These are phyloP conservation scores for Chlorella sp. DNA, from an alignment of 139 green algal genomes.

Conservation along the genomic window DNA sequence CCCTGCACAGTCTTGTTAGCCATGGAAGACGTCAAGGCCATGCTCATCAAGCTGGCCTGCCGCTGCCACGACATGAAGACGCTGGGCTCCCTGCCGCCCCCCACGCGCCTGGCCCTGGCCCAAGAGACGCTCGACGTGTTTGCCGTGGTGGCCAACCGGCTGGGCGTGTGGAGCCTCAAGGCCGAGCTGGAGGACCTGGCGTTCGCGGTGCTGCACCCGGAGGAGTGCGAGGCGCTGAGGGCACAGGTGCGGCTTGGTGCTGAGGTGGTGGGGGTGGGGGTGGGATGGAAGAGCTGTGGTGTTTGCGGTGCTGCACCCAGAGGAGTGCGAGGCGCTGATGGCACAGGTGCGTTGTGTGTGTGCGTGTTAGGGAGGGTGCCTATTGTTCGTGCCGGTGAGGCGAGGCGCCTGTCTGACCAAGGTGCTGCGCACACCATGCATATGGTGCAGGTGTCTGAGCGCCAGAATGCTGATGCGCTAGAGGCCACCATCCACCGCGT, in stretches of 20 bases:
- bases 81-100: slow-evolving; percentile 13
- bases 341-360: slow-evolving; percentile 1
- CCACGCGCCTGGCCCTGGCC: slow-evolving; percentile 23
- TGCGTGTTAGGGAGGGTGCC: not conserved
- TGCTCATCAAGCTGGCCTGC: slow-evolving; percentile 84
- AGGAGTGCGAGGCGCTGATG: slow-evolving; percentile 35
- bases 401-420: no score
- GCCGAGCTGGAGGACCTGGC: slow-evolving; percentile 86
- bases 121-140: slow-evolving; percentile 79
- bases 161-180: slow-evolving; percentile 78
- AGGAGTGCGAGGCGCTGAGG: slow-evolving; percentile 35
- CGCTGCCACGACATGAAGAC: slow-evolving; percentile 69
- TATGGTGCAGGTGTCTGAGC: slow-evolving; percentile 8
- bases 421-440: no score
- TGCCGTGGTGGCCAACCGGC: slow-evolving; percentile 78
- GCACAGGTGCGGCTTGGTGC: slow-evolving; percentile 2
- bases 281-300: slow-evolving; percentile 21
- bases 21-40: slow-evolving; percentile 41
- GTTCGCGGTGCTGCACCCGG: slow-evolving; percentile 64
- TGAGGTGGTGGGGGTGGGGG: no score
- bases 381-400: not conserved
- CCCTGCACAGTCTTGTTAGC: slow-evolving; percentile 25
- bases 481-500: slow-evolving; percentile 33
- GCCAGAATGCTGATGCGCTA: slow-evolving; percentile 26
- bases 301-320: slow-evolving; percentile 64